These are phyloP conservation scores for Inonotus obliquus DNA, from an alignment of 1,284 basidiomycete species.

Conservation along the genomic window DNA sequence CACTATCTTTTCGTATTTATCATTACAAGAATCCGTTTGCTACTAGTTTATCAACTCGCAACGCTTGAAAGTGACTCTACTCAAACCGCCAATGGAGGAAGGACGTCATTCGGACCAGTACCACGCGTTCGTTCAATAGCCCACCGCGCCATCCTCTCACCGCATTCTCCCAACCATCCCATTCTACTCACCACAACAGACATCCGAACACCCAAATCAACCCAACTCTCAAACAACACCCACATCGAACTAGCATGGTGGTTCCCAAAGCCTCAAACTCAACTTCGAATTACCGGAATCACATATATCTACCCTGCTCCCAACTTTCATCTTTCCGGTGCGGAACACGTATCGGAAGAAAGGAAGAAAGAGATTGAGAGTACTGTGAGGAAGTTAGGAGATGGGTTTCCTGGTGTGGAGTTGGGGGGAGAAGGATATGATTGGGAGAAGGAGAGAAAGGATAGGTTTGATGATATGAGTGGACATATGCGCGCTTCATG, in stretches of 20 bases:
- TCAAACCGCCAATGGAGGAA: background rate
- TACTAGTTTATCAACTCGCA: constrained; percentile 54
- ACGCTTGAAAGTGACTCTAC: constrained; percentile 40
- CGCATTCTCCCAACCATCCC: constrained; percentile 42
- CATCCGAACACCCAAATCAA: constrained; percentile 54
- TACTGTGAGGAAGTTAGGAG: background rate
- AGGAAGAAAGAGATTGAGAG: constrained; percentile 21
- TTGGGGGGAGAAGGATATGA: constrained; percentile 42
- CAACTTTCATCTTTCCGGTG: constrained; percentile 26
- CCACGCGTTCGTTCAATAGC: constrained; percentile 59
- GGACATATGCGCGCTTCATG: constrained; percentile 59
- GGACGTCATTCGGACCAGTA: constrained; percentile 18
- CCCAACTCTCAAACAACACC: constrained; percentile 41
- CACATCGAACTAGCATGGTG: constrained; percentile 56
- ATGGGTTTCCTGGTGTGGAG: constrained; percentile 30
- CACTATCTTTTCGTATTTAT: background rate
- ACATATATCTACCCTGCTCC: constrained; percentile 44
- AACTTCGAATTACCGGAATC: constrained; percentile 53
- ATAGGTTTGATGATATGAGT: constrained; percentile 50
- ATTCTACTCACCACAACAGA: constrained; percentile 55
- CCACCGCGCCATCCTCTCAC: constrained; percentile 50
- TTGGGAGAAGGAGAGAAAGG: constrained; percentile 56
- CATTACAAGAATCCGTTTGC: background rate
- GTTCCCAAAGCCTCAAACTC: constrained; percentile 49
- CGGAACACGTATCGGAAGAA: constrained; percentile 17